Evolutionary conservation across 352 stramenopile genomes (phyloP), one percentile per base, ranked within the genome.

Genomic region (Pythium apleroticum): DNA sequence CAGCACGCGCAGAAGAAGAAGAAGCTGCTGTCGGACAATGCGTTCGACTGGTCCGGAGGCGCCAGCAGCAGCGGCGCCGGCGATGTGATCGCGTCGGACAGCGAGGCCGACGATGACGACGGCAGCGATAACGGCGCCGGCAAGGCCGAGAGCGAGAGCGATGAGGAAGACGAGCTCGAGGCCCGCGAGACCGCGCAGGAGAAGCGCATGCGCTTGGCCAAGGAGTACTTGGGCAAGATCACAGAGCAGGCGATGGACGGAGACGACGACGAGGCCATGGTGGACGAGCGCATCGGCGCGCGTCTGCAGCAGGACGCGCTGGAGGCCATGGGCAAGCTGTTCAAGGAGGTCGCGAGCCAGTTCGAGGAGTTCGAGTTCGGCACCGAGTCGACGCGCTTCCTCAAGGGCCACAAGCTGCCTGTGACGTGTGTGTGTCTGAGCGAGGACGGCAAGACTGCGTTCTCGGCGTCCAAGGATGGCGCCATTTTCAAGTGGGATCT

Each of bases 381-480:
- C 63, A 41, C 52, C 4, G 75, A 93, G 46, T 93, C 87, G n/a
- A 86, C 60, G 62, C 88, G 92, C 58, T 88, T 89, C 60, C 72
- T 90, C 33, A 81, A 85, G 63, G 83, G 89, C 53, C 78, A 93
- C 63, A 77, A 75, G 60, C 76, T 97, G 63, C 76, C 92, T 0
- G 78, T 97, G 54, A 98, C 95, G 25, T 93, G 80, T 62, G 69
- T 98, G 11, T 95, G 88, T 63, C 75, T 98, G 49, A 78, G 84
- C 20, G 80, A 93, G 28, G 91, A 98, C 72, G 91, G 97, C 53
- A 80, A 84, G 59, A 95, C 81, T 2, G 90, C 88, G 20, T 98
- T 96, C 71, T 98, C 92, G 27, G 86, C 86, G 9, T 80, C 88
- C 35, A 98, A 98, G 73, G 95, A 98, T 69, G 96, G 97, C 56